Percentiles rank a stretch among this genome's conserved stretches.
Conservation (phyloP, 371 early-diverging fungal species). For the Rhizopus delemar region DNA sequence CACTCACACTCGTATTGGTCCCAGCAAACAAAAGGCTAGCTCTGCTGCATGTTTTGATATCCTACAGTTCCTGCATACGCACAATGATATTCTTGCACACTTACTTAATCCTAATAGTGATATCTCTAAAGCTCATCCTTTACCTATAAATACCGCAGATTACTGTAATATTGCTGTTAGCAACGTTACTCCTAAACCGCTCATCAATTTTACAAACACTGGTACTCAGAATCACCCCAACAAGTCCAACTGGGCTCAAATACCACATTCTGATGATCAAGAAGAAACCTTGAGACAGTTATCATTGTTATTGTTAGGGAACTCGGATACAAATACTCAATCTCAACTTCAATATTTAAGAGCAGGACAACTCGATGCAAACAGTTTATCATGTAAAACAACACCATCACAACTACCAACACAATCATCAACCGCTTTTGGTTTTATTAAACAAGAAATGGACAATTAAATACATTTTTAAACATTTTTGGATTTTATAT, state of each 20-base stretch:
- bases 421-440: neutral
- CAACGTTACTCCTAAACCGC: neutral
- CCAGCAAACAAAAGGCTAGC: constrained; percentile 15
- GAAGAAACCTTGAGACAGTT: constrained; percentile 2
- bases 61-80: constrained; percentile 2
- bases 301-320: neutral
- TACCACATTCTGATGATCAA: constrained; percentile 1
- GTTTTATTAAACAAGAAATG: neutral
- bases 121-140: neutral
- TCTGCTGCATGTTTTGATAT: constrained; percentile 13
- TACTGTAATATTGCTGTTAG: neutral
- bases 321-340: neutral
- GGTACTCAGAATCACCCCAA: neutral
- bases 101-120: neutral
- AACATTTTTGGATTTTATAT: no score
- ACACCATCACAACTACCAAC: neutral
- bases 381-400: neutral
- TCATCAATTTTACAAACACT: neutral
- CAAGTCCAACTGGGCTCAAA: neutral
- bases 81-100: constrained; percentile 4
- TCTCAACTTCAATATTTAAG: neutral
- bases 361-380: neutral
- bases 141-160: constrained; percentile 10
- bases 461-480: neutral
- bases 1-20: constrained; percentile 7